Base-by-base conservation (phyloP, 495 filamentous ascomycete genomes). In the Penicillium lividum region DNA sequence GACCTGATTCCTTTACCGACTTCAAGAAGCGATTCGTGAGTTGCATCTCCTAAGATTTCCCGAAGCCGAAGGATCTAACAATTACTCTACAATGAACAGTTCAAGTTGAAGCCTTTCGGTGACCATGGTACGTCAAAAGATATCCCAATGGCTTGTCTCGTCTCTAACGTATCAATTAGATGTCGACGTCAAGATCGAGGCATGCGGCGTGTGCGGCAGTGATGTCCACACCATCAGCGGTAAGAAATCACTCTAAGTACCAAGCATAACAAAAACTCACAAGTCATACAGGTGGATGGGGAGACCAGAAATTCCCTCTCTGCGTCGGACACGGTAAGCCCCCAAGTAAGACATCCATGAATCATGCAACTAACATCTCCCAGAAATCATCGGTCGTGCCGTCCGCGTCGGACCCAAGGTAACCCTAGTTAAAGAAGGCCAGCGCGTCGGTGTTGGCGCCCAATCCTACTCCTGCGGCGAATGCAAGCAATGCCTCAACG, bases 381-480 rank as follows among this genome's bases (percentile, higher is more conserved):
- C 16, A 77, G 90, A 92, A 66, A 78, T 92, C 59, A 76, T 93
- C 57, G 89, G 90, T 46, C 80, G 81, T 43, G 89, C 86, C 30
- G 75, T 93, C 61, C 83, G 83, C 42, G 87, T 92, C 60, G 90
- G 90, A 10, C 68, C 81, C 28, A 84, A 86, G 53, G 86, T 89
- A 46, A 86, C 77, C 33, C 73, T 76, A 31, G 74, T 90, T 68
- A 89, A 90, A 64, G 76, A 84, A 58, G 90, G 90, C 44, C 86
- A 92, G 63, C 85, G 90, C 45, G 90, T 91, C 34, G 90, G 90
- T 44, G 86, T 93, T 4, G 90, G 90, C 40, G 88, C 90, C 5
- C 89, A 92, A 73, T 83, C 89, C 45, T 83, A 83, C 74, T 82
- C 86, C 33, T 91, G 89, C 70, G 72, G 92, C 61, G 80, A 84